phyloP scores from a whole-genome alignment of 352 stramenopile genomes.

The Globisporangium recalcitrans region DNA sequence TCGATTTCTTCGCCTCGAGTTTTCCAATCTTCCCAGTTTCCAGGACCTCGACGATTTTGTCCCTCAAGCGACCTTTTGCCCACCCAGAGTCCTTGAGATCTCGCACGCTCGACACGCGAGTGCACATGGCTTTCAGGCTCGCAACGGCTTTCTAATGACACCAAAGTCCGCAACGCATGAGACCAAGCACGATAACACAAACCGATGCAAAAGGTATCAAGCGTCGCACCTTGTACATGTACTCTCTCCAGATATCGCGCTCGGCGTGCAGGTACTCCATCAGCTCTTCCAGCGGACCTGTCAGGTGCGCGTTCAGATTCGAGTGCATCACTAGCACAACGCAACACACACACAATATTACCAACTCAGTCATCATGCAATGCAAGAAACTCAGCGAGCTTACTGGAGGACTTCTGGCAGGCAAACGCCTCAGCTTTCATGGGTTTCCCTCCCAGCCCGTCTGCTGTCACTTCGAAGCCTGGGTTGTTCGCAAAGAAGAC shows the following conservation, averaged over 20 bases:
- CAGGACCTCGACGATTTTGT: constrained; percentile 73
- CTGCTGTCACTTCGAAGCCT: constrained; percentile 41
- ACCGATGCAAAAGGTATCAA: neutral
- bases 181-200: neutral
- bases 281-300: constrained; percentile 65
- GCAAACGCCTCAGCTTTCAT: constrained; percentile 55
- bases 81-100: constrained; percentile 63
- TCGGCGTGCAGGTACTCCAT: constrained; percentile 81
- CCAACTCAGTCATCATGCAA: neutral
- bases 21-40: constrained; percentile 73
- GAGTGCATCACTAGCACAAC: constrained; percentile 41
- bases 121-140: constrained; percentile 62
- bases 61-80: constrained; percentile 59
- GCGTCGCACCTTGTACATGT: constrained; percentile 67
- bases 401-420: constrained; percentile 72
- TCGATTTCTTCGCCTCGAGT: constrained; percentile 74
- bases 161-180: neutral
- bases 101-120: constrained; percentile 47
- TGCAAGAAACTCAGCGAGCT: neutral
- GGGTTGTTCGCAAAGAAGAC: constrained; percentile 81
- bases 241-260: constrained; percentile 69
- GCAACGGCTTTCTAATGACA: constrained; percentile 54
- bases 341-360: constrained; percentile 7
- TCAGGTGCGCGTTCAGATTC: constrained; percentile 78
- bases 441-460: constrained; percentile 26